Conservation (phyloP, 106 monocot species). For the Dioscorea dumetorum region DNA sequence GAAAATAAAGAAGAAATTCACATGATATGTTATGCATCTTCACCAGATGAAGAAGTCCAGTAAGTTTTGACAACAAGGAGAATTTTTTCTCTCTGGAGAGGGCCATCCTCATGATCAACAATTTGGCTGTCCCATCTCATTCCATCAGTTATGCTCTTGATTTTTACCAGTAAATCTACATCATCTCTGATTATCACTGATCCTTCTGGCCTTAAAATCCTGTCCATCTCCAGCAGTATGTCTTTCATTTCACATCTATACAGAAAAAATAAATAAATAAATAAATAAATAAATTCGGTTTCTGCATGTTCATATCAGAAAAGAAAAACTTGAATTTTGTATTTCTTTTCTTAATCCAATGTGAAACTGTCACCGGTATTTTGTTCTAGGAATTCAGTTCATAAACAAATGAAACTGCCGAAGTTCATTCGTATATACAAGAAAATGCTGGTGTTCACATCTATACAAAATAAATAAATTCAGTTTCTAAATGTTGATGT, state of each 20-base stretch:
- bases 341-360: too few species aligned
- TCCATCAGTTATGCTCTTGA: conserved; percentile 25
- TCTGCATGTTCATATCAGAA: too few species aligned
- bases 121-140: conserved; percentile 47
- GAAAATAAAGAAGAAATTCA: too few species aligned
- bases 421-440: too few species aligned
- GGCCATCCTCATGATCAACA: conserved; percentile 46
- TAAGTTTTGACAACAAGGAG: conserved; percentile 30
- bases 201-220: conserved; percentile 45
- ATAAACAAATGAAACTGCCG: too few species aligned
- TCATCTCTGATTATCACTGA: conserved; percentile 47
- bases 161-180: conserved; percentile 33
- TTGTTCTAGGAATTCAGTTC: too few species aligned
- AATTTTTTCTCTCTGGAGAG: conserved; percentile 36
- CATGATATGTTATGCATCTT: background rate
- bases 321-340: too few species aligned
- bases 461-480: too few species aligned
- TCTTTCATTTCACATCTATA: conserved; percentile 35
- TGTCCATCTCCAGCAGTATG: conserved; percentile 55
- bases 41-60: conserved; percentile 15
- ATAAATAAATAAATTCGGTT: too few species aligned
- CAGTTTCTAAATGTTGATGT: too few species aligned
- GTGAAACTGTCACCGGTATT: too few species aligned
- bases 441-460: too few species aligned
- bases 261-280: background rate